Conservation (phyloP, 768 basidiomycete species). For the Cyathus striatus region DNA sequence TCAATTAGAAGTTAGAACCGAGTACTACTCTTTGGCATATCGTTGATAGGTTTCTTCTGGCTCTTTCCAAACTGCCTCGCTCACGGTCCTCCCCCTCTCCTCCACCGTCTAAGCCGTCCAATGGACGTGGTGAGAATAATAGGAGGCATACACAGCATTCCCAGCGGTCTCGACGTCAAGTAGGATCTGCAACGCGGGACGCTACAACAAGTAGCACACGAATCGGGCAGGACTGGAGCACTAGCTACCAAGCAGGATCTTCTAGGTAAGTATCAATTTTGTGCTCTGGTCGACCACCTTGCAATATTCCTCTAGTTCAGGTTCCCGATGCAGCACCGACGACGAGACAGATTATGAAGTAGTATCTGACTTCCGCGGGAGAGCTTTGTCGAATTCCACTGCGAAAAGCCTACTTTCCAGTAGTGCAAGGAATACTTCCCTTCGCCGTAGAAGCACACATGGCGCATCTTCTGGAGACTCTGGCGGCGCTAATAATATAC, state of each 20-base stretch:
- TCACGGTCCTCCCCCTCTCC: slow-evolving; percentile 77
- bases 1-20: no score
- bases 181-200: slow-evolving; percentile 22
- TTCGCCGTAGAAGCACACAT: slow-evolving; percentile 25
- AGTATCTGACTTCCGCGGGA: slow-evolving; percentile 34
- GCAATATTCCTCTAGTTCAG: slow-evolving; percentile 32
- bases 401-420: background rate
- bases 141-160: slow-evolving; percentile 31
- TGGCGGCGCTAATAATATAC: slow-evolving; percentile 23
- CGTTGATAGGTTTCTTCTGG: background rate
- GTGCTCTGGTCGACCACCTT: background rate
- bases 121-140: slow-evolving; percentile 43
- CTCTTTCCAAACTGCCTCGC: slow-evolving; percentile 62
- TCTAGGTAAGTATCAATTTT: slow-evolving; percentile 49
- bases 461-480: slow-evolving; percentile 35
- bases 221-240: slow-evolving; percentile 65
- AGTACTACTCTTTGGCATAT: no score
- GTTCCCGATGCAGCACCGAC: slow-evolving; percentile 44
- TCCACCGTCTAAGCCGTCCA: slow-evolving; percentile 48
- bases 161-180: slow-evolving; percentile 28
- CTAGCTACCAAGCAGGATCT: slow-evolving; percentile 83
- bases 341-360: slow-evolving; percentile 56
- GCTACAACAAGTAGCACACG: slow-evolving; percentile 11
- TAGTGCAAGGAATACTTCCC: background rate
- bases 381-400: slow-evolving; percentile 24